Evolutionary conservation across 2,329 filamentous ascomycete species (phyloP).

Genomic region (Microsporum audouinii): DNA sequence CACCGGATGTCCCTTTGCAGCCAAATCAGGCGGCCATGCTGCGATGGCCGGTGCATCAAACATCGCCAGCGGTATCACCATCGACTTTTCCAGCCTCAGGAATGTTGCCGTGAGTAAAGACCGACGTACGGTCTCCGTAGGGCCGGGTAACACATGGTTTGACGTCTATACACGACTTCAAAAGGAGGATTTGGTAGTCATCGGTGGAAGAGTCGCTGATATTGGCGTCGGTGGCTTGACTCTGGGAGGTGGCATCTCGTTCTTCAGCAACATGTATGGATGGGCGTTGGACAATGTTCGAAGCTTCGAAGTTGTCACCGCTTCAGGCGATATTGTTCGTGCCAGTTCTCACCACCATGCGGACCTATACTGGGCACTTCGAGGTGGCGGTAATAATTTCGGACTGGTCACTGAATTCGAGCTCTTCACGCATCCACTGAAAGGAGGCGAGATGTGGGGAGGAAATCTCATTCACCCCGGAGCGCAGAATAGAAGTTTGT

Average conservation of each 20-base stretch:
- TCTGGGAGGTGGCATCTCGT: conserved; percentile 26
- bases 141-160: conserved; percentile 27
- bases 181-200: conserved; percentile 22
- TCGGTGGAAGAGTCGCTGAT: conserved; percentile 24
- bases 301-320: conserved; percentile 31
- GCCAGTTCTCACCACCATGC: conserved; percentile 28
- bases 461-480: conserved; percentile 24
- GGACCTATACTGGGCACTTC: conserved; percentile 41
- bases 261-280: conserved; percentile 23
- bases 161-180: conserved; percentile 26
- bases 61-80: conserved; percentile 31
- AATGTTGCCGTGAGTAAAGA: conserved; percentile 11
- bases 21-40: conserved; percentile 42
- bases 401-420: conserved; percentile 31
- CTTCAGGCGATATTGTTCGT: conserved; percentile 28
- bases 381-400: conserved; percentile 37
- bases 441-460: conserved; percentile 31
- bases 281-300: conserved; percentile 27
- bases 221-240: conserved; percentile 22
- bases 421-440: conserved; percentile 25
- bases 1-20: conserved; percentile 39
- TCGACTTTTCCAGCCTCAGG: conserved; percentile 25
- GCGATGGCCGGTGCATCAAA: conserved; percentile 38
- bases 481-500: conserved; percentile 17
- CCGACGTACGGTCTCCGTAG: conserved; percentile 15